Percentiles rank a stretch among this genome's conserved stretches.
Conservation (phyloP, 306 rosid genomes). For the Cucumis melo region DNA sequence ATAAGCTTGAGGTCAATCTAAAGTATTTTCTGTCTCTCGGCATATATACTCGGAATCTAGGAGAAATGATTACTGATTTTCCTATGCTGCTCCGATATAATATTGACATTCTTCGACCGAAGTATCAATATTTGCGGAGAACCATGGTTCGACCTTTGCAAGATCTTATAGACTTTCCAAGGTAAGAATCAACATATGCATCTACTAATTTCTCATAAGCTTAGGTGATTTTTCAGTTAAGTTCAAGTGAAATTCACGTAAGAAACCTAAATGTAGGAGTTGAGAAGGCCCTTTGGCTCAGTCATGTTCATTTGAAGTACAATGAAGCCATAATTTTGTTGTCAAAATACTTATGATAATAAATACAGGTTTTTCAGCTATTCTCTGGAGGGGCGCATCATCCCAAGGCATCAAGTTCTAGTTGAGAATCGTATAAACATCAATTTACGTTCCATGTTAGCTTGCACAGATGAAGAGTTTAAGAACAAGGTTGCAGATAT, state of each 20-base stretch:
- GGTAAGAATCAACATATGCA: conserved; percentile 24
- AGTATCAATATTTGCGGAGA: conserved; percentile 59
- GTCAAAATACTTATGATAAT: background rate
- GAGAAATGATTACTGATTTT: conserved; percentile 81
- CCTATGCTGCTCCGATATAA: conserved; percentile 82
- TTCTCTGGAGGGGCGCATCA: conserved; percentile 75
- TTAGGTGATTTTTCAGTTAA: background rate
- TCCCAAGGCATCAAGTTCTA: conserved; percentile 79
- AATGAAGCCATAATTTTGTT: background rate
- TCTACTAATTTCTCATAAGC: background rate
- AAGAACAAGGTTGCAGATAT: conserved; percentile 37
- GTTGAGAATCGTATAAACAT: conserved; percentile 56
- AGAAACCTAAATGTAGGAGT: background rate
- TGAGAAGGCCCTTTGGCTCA: background rate
- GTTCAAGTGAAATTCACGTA: background rate
- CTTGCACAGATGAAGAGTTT: conserved; percentile 62
- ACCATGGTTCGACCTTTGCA: conserved; percentile 73
- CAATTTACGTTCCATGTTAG: conserved; percentile 75
- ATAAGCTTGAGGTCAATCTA: conserved; percentile 66
- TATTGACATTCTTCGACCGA: conserved; percentile 64
- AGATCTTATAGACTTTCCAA: conserved; percentile 82
- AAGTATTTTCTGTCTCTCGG: conserved; percentile 80
- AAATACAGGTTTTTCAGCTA: conserved; percentile 72
- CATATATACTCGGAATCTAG: conserved; percentile 41
- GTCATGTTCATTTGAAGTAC: background rate